Evolutionary conservation across 495 filamentous ascomycete species (phyloP), one percentile per base, ranked within the genome.

Genomic region (Penicillium odoratum): DNA sequence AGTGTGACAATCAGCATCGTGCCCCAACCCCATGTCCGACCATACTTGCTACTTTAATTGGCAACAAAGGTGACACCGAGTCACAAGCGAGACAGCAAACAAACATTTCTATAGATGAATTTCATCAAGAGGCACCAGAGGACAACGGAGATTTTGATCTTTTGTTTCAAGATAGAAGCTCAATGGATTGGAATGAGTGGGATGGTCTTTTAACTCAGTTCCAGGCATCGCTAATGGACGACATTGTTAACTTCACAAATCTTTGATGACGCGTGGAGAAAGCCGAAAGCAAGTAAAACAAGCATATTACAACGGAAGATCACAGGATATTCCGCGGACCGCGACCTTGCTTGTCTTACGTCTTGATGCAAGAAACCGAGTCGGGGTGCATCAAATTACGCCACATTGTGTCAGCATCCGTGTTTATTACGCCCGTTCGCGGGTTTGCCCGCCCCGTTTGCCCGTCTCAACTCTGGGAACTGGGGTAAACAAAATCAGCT

Each of bases 131-230:
- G 13, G 13, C 43, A 43, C 40, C 56, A 38, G 58, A 51, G 18
- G 8, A 18, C 3, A 55, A 55, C 7, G 57, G 51, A 15, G 44
- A 58, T 28, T 36, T 65, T 10, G 59, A 67, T 7, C 62, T 65
- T 30, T 10, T 62, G 1, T 43, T 64, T 18, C 7, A 28, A 3
- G 48, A 46, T 9, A 61, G 67, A 18, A 69, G 68, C 31, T 65
- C 69, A 3, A 58, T 70, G 60, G 61, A 73, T 50, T 76, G 73
- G 73, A 57, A 55, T 45, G 62, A 74, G 43, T 73, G 73, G 71
- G 70, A 73, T 43, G 58, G 66, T 25, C 60, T 76, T 5, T 52
- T 74, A 29, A 68, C 64, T 38, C 61, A 72, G 15, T 74, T 72
- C 26, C 65, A 68, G 21, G 59, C 51, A 48, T 64, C 64, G 4